phyloP scores from a whole-genome alignment of 768 basidiomycete genomes.

The Auricularia sp. region DNA sequence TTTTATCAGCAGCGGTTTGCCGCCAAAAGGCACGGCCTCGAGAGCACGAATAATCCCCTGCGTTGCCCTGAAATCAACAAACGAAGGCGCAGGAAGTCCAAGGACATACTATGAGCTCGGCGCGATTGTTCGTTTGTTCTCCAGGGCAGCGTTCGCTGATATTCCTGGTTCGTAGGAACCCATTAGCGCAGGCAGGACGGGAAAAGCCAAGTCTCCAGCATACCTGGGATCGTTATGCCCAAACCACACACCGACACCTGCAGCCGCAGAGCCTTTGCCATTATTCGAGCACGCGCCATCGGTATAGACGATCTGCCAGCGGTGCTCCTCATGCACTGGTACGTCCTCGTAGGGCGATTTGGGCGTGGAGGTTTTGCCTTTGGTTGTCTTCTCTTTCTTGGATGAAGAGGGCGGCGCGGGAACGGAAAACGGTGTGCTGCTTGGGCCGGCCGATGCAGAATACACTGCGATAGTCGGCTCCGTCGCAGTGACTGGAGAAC shows the following conservation, averaged over 20 bases:
- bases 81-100: background rate
- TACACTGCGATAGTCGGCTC: no score
- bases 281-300: slow-evolving; percentile 87
- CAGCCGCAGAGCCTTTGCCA: slow-evolving; percentile 52
- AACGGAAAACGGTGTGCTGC: no score
- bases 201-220: slow-evolving; percentile 5
- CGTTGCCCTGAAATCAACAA: background rate
- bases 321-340: slow-evolving; percentile 16
- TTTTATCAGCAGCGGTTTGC: slow-evolving; percentile 57
- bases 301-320: slow-evolving; percentile 54
- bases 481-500: background rate
- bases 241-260: slow-evolving; percentile 91
- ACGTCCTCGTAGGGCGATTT: slow-evolving; percentile 2
- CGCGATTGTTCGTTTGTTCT: slow-evolving; percentile 23
- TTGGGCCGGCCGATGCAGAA: no score
- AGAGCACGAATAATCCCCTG: slow-evolving; percentile 83
- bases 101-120: slow-evolving; percentile 3
- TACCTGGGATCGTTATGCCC: slow-evolving; percentile 55
- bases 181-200: background rate
- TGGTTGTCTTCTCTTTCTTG: no score
- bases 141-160: slow-evolving; percentile 45
- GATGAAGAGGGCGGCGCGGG: no score
- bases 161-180: slow-evolving; percentile 43
- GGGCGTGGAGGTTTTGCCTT: no score
- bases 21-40: slow-evolving; percentile 53